phyloP scores from a whole-genome alignment of 75 land plant species.

The Pinus albicaulis region DNA sequence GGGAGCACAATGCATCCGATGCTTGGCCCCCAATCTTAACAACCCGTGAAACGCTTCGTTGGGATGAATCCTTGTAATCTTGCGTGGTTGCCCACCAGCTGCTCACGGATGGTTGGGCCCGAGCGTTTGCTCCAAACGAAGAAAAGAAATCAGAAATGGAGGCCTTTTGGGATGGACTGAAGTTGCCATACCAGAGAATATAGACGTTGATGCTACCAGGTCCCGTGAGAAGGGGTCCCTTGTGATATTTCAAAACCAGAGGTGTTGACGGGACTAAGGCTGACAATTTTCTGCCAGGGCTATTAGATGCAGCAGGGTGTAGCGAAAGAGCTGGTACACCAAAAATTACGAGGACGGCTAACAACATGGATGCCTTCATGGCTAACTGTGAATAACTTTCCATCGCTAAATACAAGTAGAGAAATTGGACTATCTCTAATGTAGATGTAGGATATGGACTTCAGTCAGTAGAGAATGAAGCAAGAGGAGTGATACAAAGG shows the following conservation, averaged over 20 bases:
- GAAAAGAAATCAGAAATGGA: constrained; percentile 61
- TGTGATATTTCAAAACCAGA: constrained; percentile 55
- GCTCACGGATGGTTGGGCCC: constrained; percentile 17
- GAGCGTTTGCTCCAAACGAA: constrained; percentile 39
- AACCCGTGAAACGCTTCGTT: background rate
- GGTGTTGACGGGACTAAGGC: constrained; percentile 6
- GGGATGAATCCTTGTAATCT: constrained; percentile 10
- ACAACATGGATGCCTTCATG: background rate
- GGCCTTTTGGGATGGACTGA: constrained; percentile 58
- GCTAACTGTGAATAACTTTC: too few relatives aligned
- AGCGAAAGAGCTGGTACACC: too few relatives aligned
- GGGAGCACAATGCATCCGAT: constrained; percentile 34
- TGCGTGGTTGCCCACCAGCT: constrained; percentile 33
- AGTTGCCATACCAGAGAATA: constrained; percentile 78
- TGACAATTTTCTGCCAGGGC: background rate
- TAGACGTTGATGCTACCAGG: constrained; percentile 35
- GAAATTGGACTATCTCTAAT: too few relatives aligned
- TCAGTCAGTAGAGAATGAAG: too few relatives aligned
- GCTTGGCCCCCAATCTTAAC: constrained; percentile 41
- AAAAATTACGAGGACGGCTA: background rate
- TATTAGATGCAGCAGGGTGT: background rate
- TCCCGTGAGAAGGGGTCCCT: constrained; percentile 63
- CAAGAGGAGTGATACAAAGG: too few relatives aligned
- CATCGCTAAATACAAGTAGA: too few relatives aligned
- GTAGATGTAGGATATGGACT: too few relatives aligned